Percentiles rank a stretch among this genome's conserved stretches.
These are phyloP conservation scores for Sextonia rubra DNA, from an alignment of 164 flowering plant genomes.

Conservation along the genomic window DNA sequence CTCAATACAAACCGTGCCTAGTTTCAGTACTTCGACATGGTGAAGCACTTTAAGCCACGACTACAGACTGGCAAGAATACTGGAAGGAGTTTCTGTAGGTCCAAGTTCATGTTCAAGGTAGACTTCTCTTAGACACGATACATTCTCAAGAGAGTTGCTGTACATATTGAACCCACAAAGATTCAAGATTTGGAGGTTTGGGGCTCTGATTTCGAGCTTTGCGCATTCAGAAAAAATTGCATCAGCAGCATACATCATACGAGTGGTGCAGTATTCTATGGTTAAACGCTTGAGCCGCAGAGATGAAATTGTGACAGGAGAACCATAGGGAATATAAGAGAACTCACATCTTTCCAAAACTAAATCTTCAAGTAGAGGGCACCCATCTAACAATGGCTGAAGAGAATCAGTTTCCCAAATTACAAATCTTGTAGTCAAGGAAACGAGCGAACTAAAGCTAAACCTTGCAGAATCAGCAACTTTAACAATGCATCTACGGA, in stretches of 20 bases:
- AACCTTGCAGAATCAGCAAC: background rate
- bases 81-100: too few relatives aligned
- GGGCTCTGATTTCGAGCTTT: background rate
- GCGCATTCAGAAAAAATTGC: too few relatives aligned
- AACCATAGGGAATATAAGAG: too few relatives aligned
- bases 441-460: background rate
- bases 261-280: background rate
- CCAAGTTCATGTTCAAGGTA: too few relatives aligned
- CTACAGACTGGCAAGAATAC: too few relatives aligned
- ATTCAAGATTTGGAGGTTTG: background rate
- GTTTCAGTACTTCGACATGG: too few relatives aligned
- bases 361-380: background rate
- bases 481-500: background rate
- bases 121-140: too few relatives aligned
- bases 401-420: background rate
- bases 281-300: background rate
- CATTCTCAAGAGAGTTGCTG: too few relatives aligned
- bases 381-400: background rate
- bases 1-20: too few relatives aligned
- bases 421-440: too few relatives aligned
- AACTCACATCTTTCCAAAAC: background rate
- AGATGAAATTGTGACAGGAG: background rate
- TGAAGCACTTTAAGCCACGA: too few relatives aligned
- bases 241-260: too few relatives aligned
- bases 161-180: background rate